These are phyloP conservation scores for Kwoniella bestiolae DNA, from an alignment of 768 basidiomycete species.

Conservation along the genomic window DNA sequence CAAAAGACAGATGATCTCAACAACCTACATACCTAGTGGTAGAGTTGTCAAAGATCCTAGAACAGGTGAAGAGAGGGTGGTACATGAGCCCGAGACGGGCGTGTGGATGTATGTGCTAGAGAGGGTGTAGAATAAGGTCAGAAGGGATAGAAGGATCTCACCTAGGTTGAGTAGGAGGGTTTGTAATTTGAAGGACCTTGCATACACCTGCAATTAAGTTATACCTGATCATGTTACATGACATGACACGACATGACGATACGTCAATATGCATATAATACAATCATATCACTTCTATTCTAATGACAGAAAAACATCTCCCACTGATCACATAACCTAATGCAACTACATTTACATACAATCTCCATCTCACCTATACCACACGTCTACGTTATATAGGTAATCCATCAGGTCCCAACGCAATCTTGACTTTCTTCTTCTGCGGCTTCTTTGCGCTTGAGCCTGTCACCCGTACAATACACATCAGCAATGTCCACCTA, in stretches of 20 bases:
- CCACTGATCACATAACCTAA: no score
- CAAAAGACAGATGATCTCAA: conserved; percentile 17
- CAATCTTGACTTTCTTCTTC: conserved; percentile 53
- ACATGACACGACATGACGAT: no score
- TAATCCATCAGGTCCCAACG: conserved; percentile 48
- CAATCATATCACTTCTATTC: neutral
- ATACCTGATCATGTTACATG: no score
- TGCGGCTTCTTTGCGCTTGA: conserved; percentile 33
- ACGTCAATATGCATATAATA: conserved; percentile 2
- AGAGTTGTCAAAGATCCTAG: conserved; percentile 6
- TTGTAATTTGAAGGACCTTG: no score
- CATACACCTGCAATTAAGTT: no score
- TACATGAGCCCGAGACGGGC: conserved; percentile 43
- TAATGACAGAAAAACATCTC: neutral
- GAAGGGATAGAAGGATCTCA: no score
- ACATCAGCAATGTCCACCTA: neutral
- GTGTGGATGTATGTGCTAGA: conserved; percentile 44
- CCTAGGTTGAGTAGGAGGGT: no score
- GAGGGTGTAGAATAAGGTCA: conserved; percentile 6
- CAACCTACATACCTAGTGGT: conserved; percentile 17
- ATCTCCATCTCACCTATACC: no score
- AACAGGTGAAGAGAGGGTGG: conserved; percentile 31
- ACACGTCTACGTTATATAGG: conserved; percentile 41
- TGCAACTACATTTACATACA: no score
- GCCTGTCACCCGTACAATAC: neutral